Conservation (phyloP, 1,284 basidiomycete species). For the Apiotrichum sp. region DNA sequence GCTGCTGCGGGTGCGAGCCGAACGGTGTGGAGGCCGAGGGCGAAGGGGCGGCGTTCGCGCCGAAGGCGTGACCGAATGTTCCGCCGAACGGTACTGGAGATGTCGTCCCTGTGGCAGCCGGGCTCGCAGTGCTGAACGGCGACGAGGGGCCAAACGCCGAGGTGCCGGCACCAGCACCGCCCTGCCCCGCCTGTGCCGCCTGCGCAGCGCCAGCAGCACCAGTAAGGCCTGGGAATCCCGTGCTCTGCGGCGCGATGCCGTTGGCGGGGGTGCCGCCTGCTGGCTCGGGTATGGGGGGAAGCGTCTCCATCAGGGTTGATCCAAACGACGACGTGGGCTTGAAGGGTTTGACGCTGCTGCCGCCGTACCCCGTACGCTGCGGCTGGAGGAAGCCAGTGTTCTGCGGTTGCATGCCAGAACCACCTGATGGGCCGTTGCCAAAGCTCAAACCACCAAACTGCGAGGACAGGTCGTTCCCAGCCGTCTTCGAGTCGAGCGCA, state of each 20-base stretch:
- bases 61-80: background rate
- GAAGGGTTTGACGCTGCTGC: conserved; percentile 68
- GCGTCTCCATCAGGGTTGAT: conserved; percentile 65
- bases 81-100: too few relatives aligned
- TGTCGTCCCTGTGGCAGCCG: too few relatives aligned
- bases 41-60: background rate
- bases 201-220: background rate
- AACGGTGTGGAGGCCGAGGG: background rate
- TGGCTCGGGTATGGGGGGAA: conserved; percentile 55
- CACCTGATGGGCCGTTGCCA: conserved; percentile 12
- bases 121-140: too few relatives aligned
- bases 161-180: background rate
- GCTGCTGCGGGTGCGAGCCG: background rate
- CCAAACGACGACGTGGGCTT: conserved; percentile 87
- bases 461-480: conserved; percentile 28
- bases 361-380: conserved; percentile 74
- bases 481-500: conserved; percentile 21
- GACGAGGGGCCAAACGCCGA: too few relatives aligned
- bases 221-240: conserved; percentile 18
- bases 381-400: conserved; percentile 53
- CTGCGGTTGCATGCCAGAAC: conserved; percentile 10
- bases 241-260: conserved; percentile 16
- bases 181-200: background rate
- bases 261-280: conserved; percentile 1
- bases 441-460: conserved; percentile 21